Conservation (phyloP, 371 early-diverging fungal species). For the Globomyces sp. region DNA sequence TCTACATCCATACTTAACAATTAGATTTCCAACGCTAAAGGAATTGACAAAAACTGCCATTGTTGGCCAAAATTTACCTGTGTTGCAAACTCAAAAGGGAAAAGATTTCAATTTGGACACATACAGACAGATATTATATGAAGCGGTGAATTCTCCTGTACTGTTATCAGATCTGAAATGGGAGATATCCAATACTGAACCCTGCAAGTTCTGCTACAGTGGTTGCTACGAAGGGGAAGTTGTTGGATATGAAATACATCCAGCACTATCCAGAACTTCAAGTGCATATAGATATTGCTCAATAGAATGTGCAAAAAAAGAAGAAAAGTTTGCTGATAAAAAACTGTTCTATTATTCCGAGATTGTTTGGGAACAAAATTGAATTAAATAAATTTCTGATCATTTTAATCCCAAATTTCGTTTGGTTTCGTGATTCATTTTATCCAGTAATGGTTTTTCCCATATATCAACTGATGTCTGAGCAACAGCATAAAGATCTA, state of each 20-base stretch:
- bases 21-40: not conserved
- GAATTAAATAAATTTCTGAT: not conserved
- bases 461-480: slow-evolving; percentile 11
- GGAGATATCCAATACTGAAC: not conserved
- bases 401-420: not conserved
- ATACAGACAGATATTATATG: not conserved
- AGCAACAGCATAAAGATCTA: not conserved
- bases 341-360: slow-evolving; percentile 1
- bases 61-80: not conserved
- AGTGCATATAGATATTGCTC: not conserved
- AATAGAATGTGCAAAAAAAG: slow-evolving; percentile 14
- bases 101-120: not conserved
- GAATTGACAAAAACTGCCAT: slow-evolving; percentile 2
- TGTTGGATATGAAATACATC: not conserved
- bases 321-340: slow-evolving; percentile 6
- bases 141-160: not conserved
- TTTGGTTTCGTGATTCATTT: not conserved
- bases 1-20: not conserved
- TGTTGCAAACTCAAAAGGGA: not conserved
- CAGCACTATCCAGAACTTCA: slow-evolving; percentile 5
- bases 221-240: slow-evolving; percentile 8
- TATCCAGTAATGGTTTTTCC: slow-evolving; percentile 11
- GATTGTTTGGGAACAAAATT: too few relatives aligned
- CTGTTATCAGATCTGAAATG: not conserved
- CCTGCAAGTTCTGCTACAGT: not conserved